Percentiles rank a stretch among this genome's conserved stretches.
Conservation (phyloP, 1,284 basidiomycete genomes). For the Ustilago esculenta region DNA sequence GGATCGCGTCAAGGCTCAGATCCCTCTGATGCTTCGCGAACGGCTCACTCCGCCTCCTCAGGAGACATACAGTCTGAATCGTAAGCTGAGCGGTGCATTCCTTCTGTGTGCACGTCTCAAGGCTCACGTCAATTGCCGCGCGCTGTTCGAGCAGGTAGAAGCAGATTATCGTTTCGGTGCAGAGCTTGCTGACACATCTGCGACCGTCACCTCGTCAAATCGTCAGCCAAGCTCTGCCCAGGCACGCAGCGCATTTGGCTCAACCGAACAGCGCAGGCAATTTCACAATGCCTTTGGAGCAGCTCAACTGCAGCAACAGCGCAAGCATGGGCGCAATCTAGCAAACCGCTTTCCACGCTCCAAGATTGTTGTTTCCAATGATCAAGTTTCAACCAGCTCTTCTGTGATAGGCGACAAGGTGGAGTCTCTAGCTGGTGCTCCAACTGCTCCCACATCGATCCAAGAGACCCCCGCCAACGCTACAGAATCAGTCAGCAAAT, state of each 20-base stretch:
- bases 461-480: constrained; percentile 83
- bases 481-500: constrained; percentile 74
- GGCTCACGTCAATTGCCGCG: constrained; percentile 79
- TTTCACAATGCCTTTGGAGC: constrained; percentile 27
- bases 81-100: constrained; percentile 94
- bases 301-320: neutral
- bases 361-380: constrained; percentile 20
- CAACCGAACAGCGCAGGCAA: constrained; percentile 26
- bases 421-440: constrained; percentile 27
- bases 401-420: constrained; percentile 17
- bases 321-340: constrained; percentile 38
- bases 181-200: neutral
- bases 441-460: constrained; percentile 70
- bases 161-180: constrained; percentile 25
- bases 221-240: neutral
- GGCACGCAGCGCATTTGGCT: constrained; percentile 9
- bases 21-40: constrained; percentile 90
- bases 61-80: constrained; percentile 93
- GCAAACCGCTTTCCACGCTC: constrained; percentile 35
- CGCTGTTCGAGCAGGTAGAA: constrained; percentile 68
- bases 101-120: constrained; percentile 84
- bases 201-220: neutral
- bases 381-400: constrained; percentile 2
- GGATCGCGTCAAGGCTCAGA: constrained; percentile 77
- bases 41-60: constrained; percentile 89